Evolutionary conservation across 257 asterid species (phyloP).

Genomic region (Linaria vulgaris): DNA sequence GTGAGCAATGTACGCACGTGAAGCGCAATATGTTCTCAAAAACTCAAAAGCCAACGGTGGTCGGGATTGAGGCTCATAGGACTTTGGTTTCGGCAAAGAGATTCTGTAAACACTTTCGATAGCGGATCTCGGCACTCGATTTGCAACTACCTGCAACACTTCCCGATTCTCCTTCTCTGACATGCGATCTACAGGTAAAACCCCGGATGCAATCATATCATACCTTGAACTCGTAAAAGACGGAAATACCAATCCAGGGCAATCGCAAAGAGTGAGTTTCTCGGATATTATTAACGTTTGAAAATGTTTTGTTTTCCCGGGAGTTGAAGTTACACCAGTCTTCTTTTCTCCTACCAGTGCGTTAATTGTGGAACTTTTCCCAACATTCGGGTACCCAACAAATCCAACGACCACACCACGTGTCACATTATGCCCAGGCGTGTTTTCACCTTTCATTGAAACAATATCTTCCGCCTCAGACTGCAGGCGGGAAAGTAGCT

Average conservation of each 20-base stretch:
- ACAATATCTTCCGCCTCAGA: constrained; percentile 87
- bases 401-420: constrained; percentile 76
- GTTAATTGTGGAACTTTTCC: constrained; percentile 97
- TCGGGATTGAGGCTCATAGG: constrained; percentile 71
- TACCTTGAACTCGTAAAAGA: constrained; percentile 97
- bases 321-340: constrained; percentile 98
- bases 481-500: constrained; percentile 73
- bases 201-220: constrained; percentile 98
- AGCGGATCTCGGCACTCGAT: constrained; percentile 65
- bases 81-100: constrained; percentile 79
- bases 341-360: constrained; percentile 92
- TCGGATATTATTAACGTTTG: constrained; percentile 92
- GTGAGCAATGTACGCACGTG: constrained; percentile 94
- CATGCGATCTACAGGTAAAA: constrained; percentile 90
- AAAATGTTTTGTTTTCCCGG: constrained; percentile 97
- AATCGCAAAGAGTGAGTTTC: constrained; percentile 87
- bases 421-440: constrained; percentile 22
- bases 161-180: constrained; percentile 92
- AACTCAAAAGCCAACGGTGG: constrained; percentile 77
- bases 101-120: constrained; percentile 75
- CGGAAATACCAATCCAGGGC: constrained; percentile 97
- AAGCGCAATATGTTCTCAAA: constrained; percentile 74
- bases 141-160: constrained; percentile 90
- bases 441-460: no score
- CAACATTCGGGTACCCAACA: constrained; percentile 98